phyloP scores from a whole-genome alignment of 176 grass and related monocot species.

The Musa itinerans region DNA sequence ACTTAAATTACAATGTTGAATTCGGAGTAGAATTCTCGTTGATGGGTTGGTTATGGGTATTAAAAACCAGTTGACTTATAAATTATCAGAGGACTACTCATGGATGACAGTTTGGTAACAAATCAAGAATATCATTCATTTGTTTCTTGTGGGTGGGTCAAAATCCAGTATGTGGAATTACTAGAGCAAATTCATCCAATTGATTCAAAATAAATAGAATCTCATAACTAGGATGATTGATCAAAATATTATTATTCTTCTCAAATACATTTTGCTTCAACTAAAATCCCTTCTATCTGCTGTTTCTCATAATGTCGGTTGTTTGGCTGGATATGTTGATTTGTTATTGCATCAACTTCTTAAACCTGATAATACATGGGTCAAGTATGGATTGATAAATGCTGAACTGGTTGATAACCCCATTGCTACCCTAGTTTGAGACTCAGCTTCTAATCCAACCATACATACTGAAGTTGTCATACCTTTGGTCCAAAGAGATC shows the following conservation, averaged over 20 bases:
- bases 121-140: not conserved
- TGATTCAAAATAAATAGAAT: not conserved
- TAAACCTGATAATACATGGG: no score
- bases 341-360: no score
- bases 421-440: not conserved
- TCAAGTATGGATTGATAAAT: not conserved
- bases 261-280: not conserved
- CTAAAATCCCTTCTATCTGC: not conserved
- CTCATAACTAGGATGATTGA: not conserved
- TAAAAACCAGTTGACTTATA: not conserved
- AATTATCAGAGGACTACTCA: not conserved
- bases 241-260: not conserved
- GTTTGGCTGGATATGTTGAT: no score
- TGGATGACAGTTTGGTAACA: not conserved
- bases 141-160: no score
- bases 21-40: not conserved
- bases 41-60: not conserved
- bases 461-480: not conserved
- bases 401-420: not conserved
- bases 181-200: not conserved
- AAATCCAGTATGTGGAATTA: not conserved
- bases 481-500: conserved; percentile 97
- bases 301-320: no score
- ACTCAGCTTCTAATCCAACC: not conserved
- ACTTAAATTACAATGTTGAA: not conserved